Base-by-base conservation (phyloP, 805 yeast genomes). In the Monosporozyma yasuniensis region DNA sequence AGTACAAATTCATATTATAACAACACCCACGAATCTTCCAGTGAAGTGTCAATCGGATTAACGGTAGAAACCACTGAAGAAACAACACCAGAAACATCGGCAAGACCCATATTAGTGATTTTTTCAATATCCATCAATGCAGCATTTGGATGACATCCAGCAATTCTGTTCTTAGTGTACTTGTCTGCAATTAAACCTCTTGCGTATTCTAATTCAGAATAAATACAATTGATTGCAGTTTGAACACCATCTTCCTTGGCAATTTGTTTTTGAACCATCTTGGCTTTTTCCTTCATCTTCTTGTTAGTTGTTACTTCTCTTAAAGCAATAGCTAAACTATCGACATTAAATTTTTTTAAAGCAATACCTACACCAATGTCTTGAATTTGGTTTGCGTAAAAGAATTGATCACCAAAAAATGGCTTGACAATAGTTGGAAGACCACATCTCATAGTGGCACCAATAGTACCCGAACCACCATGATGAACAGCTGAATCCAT, bases 401-500 rank as follows among this genome's bases (percentile, higher is more conserved):
- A 91, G 62, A 87, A 90, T 67, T 91, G 98, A 66, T 91, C 98
- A 0, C 96, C 98, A 65, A 91, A 91, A 61, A 91, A 91, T 1
- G 98, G 98, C 64, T 90, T 91, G 58, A 91, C 80, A 32, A 91
- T 76, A 0, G 96, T 88, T 1, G 98, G 97, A 30, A 85, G 65
- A 0, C 98, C 98, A 12, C 86, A 84, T 53, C 90, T 72, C 49
- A 91, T 65, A 2, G 95, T 77, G 0, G 96, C 96, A 7, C 98
- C 98, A 0, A 97, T 91, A 0, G 97, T 87, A 1, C 98, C 98
- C 0, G 96, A 84, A 0, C 98, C 98, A 38, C 98, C 98, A 64
- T 91, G 98, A 63, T 91, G 98, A 3, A 91, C 96, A 0, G 96
- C 96, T 0, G 91, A 96, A 67, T 91, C 96, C 42, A 91, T 72